A percentile compares a stretch with the other conserved stretches of the same genome.
Evolutionary conservation across 2,329 filamentous ascomycete genomes (phyloP).

Genomic region (Annulohypoxylon truncatum): DNA sequence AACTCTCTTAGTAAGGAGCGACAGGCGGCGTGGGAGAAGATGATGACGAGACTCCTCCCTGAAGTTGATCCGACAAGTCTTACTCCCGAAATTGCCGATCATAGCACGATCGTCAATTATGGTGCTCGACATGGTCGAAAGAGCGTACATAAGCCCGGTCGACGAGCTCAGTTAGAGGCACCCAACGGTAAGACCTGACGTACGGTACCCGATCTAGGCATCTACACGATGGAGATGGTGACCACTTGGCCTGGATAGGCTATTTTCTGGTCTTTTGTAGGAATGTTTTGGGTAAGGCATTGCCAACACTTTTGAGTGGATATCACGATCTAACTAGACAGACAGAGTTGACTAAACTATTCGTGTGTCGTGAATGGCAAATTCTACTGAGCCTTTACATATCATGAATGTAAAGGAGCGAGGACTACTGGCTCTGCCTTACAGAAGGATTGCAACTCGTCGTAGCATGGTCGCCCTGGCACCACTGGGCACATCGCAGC

Average conservation of each 20-base stretch:
- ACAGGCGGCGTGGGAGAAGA: conserved; percentile 70
- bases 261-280: background rate
- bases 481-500: background rate
- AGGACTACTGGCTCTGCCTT: no score
- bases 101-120: conserved; percentile 73
- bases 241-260: background rate
- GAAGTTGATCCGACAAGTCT: conserved; percentile 50
- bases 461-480: background rate
- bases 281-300: background rate
- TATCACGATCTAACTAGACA: background rate
- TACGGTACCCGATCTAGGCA: background rate
- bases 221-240: background rate
- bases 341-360: background rate
- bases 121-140: conserved; percentile 65
- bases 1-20: conserved; percentile 65
- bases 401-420: background rate
- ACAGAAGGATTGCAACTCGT: no score
- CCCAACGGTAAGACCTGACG: conserved; percentile 7
- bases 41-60: conserved; percentile 68
- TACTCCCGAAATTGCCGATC: conserved; percentile 66
- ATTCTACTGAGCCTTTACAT: background rate
- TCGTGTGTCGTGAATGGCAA: background rate
- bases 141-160: conserved; percentile 62
- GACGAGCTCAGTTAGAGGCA: conserved; percentile 49
- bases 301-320: background rate